Evolutionary conservation across 129 eudicot genomes (phyloP).

Genomic region (Daucus carota): DH1_v3.0 NC_030388.2:32011501-32012000

Average conservation of each 20-base stretch:
- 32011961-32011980: slow-evolving; percentile 91
- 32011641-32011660: not conserved
- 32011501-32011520: slow-evolving; percentile 93
- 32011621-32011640: not conserved
- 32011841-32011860: slow-evolving; percentile 51
- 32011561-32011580: not conserved
- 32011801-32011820: slow-evolving; percentile 79
- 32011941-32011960: slow-evolving; percentile 84
- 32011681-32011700: slow-evolving; percentile 55
- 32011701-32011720: slow-evolving; percentile 87
- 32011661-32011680: not conserved
- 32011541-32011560: slow-evolving; percentile 42
- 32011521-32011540: slow-evolving; percentile 79
- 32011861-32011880: slow-evolving; percentile 85
- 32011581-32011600: not conserved
- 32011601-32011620: not conserved
- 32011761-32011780: slow-evolving; percentile 89
- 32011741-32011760: slow-evolving; percentile 69
- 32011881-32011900: slow-evolving; percentile 90
- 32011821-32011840: slow-evolving; percentile 62
- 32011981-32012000: slow-evolving; percentile 79
- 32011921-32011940: slow-evolving; percentile 90
- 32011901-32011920: slow-evolving; percentile 78
- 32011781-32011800: slow-evolving; percentile 73
- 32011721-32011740: slow-evolving; percentile 85